Base-by-base conservation (phyloP, 2,329 filamentous ascomycete genomes). In the Penicillium sp. region DNA sequence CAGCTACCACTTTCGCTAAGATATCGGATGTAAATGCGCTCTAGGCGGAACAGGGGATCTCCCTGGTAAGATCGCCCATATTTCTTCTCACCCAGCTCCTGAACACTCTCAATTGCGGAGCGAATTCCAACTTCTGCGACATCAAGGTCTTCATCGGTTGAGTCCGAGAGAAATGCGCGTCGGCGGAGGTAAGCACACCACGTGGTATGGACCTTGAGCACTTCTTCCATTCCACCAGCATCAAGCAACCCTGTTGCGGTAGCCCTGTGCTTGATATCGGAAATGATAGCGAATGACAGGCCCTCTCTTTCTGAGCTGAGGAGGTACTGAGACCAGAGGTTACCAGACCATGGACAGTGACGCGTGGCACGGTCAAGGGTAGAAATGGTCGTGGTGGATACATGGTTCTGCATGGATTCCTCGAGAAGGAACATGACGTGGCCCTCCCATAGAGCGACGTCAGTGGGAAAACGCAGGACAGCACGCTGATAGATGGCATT, bases 161-260 rank as follows among this genome's bases (percentile, higher is more conserved):
- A 86, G 57, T 86, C 85, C 1, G 86, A 82, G 55, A 86, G 81
- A 78, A 96, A 92, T 19, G 93, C 91, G 48, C 88, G 88, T 24
- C 95, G 89, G 63, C 93, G 91, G 21, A 99, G 82, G 66, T 93
- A 98, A 49, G 91, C 92, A 70, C 93, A 97, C 95, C 95, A 99
- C 0, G 93, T 89, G 52, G 91, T 87, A 69, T 97, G 92, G 69
- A 98, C 91, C 67, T 96, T 91, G 57, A 98, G 84, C 31, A 97
- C 86, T 63, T 93, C 90, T 49, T 91, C 86, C 82, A 97, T 89
- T 24, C 92, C 93, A 59, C 91, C 87, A 61, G 90, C 87, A 71
- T 96, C 92, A 5, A 98, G 81, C 43, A 96, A 82, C 9, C 91
- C 88, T 24, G 91, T 91, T 68, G 88, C 91, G 0, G 93, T 98